phyloP scores from a whole-genome alignment of 2,329 filamentous ascomycete genomes.

The Diaporthe citriasiana region DNA sequence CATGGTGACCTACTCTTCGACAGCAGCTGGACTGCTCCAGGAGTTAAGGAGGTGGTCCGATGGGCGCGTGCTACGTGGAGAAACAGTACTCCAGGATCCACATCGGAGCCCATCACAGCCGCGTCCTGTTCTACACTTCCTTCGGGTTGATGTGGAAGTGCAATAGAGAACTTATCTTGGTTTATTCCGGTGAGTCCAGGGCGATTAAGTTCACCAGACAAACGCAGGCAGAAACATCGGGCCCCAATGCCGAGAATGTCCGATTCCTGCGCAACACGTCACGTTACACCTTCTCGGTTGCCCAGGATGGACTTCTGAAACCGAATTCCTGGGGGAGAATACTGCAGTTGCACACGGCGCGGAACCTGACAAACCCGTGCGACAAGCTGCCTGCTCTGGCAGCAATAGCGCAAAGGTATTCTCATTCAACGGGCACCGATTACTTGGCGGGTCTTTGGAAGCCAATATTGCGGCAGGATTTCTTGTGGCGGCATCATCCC shows the following conservation, averaged over 20 bases:
- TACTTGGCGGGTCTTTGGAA: background rate
- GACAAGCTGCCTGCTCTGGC: background rate
- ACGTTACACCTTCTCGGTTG: background rate
- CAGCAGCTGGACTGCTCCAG: background rate
- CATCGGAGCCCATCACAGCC: slow-evolving; percentile 11
- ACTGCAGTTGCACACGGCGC: background rate
- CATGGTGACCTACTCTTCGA: background rate
- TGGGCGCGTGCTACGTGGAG: background rate
- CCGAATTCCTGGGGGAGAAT: background rate
- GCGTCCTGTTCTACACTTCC: background rate
- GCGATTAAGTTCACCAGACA: background rate
- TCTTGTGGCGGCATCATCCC: background rate
- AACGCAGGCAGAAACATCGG: background rate
- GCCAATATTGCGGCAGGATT: background rate
- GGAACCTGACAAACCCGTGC: slow-evolving; percentile 2
- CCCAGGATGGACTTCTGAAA: background rate
- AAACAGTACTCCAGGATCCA: background rate
- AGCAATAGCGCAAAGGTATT: background rate
- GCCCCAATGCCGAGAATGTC: background rate
- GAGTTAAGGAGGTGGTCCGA: background rate
- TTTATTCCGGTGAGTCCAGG: background rate
- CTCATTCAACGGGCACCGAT: background rate
- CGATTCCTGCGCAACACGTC: background rate
- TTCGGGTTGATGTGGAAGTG: slow-evolving; percentile 2
- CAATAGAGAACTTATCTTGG: background rate